Evolutionary conservation across 495 filamentous ascomycete species (phyloP), one percentile per base, ranked within the genome.

Genomic region (Aspergillus baeticus): DNA sequence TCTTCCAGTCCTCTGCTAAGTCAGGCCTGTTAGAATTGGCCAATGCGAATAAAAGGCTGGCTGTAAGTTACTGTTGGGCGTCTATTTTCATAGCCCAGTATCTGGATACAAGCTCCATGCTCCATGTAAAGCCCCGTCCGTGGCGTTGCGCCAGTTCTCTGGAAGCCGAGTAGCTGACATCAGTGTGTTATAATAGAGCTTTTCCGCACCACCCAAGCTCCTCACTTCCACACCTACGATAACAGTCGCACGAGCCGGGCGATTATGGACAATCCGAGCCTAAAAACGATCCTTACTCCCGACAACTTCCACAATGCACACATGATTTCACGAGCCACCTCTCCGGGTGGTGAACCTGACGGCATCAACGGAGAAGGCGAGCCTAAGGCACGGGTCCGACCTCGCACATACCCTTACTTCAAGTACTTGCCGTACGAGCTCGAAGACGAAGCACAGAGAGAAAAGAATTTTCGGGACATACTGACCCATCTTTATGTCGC

Each of bases 331-430:
- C 77, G 85, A 57, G 85, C 83, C 34, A 86, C 85, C 37, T 85
- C 85, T 13, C 87, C 87, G 21, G 87, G 86, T 57, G 83, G 78
- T 58, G 83, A 84, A 54, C 81, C 83, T 65, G 68, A 69, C 42
- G 77, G 74, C 44, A 59, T 73, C 55, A 80, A 84, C 58, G 78
- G 82, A 52, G 75, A 78, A 41, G 76, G 69, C 46, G 72, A 79
- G 45, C 78, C 79, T 26, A 80, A 83, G 65, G 77, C 81, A 37
- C 87, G 94, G 36, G 87, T 88, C 69, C 86, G 92, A 51, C 90
- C 91, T 33, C 86, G 93, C 50, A 96, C 94, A 35, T 99, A 90
- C 69, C 91, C 90, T 50, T 99, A 98, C 74, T 89, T 89, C 68
- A 76, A 85, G 57, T 86, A 91, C 58, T 84, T 99, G 26, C 95